Evolutionary conservation across 768 basidiomycete genomes (phyloP), one percentile per base, ranked within the genome.

Genomic region (Agrocybe chaxingu): DNA sequence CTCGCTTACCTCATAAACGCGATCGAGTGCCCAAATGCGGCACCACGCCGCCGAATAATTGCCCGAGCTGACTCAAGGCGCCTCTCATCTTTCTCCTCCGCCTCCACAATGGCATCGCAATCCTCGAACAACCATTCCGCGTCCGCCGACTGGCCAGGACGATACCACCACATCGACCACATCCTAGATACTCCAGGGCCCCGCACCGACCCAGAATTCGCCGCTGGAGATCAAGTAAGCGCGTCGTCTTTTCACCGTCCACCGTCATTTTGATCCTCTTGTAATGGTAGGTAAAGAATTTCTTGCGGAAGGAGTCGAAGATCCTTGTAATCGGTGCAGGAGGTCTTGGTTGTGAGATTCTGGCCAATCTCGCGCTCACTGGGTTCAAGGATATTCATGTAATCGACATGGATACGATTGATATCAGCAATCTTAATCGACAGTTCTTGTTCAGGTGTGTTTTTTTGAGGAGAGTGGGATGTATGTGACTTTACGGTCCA

Each of bases 371-470:
- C 44, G 96, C 97, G 18, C 71, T 98, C 58, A 89, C 92, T 40
- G 97, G 97, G 19, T 99, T 98, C 84, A 91, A 89, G 69, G 91
- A 98, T 62, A 97, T 98, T 57, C 93, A 98, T 75, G 95, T 99
- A 53, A 98, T 99, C 65, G 97, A 99, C 76, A 98, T 99, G 95
- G 96, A 99, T 76, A 98, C 96, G 11, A 99, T 98, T 66, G 96
- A 99, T 71, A 90, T 99, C 63, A 98, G 94, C 63, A 99, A 99
- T 69, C 78, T 99, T 57, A 99, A 99, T 68, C 81, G 97, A 44
- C 97, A 99, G 70, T 99, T 99, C 67, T 75, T 99, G 18, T 99
- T 99, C 75, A 82, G 97, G 96, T 92, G 57, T 45, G 72, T 64
- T 13, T 47, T 24, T 44, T 40, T 48, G 29, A 33, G 13, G 16